phyloP scores from a whole-genome alignment of 257 asterid species.

The Jacaranda copaia region DNA sequence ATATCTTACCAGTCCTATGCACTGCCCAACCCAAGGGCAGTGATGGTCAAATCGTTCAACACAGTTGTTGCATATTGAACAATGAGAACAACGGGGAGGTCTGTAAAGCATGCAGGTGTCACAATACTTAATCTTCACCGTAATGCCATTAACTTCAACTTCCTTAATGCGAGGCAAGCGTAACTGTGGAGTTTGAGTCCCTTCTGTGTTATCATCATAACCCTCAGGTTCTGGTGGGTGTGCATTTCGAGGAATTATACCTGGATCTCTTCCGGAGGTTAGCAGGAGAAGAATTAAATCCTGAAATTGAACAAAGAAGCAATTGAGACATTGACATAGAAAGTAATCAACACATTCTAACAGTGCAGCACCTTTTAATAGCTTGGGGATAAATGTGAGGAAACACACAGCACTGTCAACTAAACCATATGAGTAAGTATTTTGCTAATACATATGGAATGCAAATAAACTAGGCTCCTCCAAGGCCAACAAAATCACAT shows the following conservation, averaged over 20 bases:
- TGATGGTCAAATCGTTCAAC: slow-evolving; percentile 96
- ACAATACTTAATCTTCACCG: slow-evolving; percentile 89
- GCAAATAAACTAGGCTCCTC: too few species aligned
- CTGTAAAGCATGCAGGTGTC: slow-evolving; percentile 99
- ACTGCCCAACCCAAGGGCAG: slow-evolving; percentile 99
- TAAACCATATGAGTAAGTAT: too few species aligned
- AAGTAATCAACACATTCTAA: background rate
- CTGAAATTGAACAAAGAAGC: slow-evolving; percentile 48
- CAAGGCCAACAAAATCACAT: too few species aligned
- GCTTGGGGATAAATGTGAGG: background rate
- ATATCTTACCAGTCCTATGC: slow-evolving; percentile 87
- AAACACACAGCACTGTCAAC: too few species aligned
- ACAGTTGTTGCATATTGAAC: slow-evolving; percentile 97
- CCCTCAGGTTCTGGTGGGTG: slow-evolving; percentile 98
- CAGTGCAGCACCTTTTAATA: too few species aligned
- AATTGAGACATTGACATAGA: background rate
- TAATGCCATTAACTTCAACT: slow-evolving; percentile 83
- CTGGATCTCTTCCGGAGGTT: slow-evolving; percentile 56
- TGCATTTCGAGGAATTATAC: slow-evolving; percentile 78
- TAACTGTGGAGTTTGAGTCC: slow-evolving; percentile 90
- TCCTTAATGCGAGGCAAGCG: slow-evolving; percentile 92
- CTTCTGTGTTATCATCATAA: slow-evolving; percentile 75
- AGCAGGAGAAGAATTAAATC: slow-evolving; percentile 87
- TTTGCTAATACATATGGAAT: too few species aligned
- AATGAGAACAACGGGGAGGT: slow-evolving; percentile 98